A percentile compares a stretch with the other conserved stretches of the same genome.
phyloP scores from a whole-genome alignment of 495 filamentous ascomycete species.

The Usnea hakonensis region DNA sequence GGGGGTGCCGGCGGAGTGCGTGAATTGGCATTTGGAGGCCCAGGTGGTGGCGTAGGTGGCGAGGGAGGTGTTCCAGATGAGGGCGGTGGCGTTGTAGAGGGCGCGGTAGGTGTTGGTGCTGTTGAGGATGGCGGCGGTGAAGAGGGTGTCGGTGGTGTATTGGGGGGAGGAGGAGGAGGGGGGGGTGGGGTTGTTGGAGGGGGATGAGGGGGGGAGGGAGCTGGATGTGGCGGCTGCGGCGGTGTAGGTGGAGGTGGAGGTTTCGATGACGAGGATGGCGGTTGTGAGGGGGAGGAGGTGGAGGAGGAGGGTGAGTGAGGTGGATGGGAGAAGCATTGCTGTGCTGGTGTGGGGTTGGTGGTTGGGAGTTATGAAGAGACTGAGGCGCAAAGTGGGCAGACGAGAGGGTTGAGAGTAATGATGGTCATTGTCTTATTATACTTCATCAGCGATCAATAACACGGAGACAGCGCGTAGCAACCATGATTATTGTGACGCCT shows the following conservation, averaged over 20 bases:
- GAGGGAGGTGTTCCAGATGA: conserved; percentile 61
- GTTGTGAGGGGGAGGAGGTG: conserved; percentile 2
- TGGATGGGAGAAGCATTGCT: background rate
- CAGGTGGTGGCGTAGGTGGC: conserved; percentile 47
- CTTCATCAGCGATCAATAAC: background rate
- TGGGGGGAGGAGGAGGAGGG: conserved; percentile 25
- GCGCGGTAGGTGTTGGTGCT: conserved; percentile 60
- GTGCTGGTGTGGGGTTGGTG: background rate
- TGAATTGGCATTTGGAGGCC: conserved; percentile 49
- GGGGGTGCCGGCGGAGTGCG: conserved; percentile 58
- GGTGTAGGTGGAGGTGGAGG: conserved; percentile 6
- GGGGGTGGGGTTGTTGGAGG: background rate
- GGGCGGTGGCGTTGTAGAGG: conserved; percentile 51
- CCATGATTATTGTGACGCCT: background rate
- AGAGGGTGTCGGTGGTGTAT: conserved; percentile 43
- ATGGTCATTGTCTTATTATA: background rate
- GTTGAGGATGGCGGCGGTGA: conserved; percentile 54
- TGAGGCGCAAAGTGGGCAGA: background rate
- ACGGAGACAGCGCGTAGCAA: background rate
- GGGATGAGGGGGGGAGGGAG: background rate
- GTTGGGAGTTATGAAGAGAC: background rate
- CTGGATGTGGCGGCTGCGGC: background rate
- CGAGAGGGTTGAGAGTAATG: background rate
- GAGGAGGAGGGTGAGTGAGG: background rate
- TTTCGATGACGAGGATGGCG: conserved; percentile 6